Conservation (phyloP, 257 asterid species). For the Lantana camara region DNA sequence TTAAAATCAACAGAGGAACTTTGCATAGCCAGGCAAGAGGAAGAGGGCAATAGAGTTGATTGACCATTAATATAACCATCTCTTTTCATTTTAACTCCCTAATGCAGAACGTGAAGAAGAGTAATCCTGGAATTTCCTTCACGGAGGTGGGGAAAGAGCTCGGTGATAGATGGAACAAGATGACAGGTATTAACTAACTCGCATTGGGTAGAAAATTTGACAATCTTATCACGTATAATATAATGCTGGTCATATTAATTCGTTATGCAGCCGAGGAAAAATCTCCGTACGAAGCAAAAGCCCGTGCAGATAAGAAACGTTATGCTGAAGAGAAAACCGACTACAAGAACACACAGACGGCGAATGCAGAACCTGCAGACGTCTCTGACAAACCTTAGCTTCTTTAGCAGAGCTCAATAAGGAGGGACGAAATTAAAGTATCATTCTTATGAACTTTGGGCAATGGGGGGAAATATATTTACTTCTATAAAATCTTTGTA, state of each 20-base stretch:
- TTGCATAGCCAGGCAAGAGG: no score
- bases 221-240: not conserved
- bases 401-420: no score
- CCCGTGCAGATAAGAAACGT: constrained; percentile 63
- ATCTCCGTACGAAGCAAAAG: constrained; percentile 63
- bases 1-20: no score
- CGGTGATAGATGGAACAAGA: constrained; percentile 72
- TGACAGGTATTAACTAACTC: constrained; percentile 49
- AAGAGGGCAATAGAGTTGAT: no score
- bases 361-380: constrained; percentile 32
- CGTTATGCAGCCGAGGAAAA: constrained; percentile 58
- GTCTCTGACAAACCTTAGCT: no score
- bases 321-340: constrained; percentile 52
- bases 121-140: constrained; percentile 58
- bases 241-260: not conserved
- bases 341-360: constrained; percentile 51
- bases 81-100: no score
- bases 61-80: no score
- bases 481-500: no score
- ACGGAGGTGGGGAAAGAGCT: constrained; percentile 61
- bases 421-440: no score
- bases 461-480: no score
- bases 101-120: constrained; percentile 58
- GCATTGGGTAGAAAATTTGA: not conserved
- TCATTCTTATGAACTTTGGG: no score